Evolutionary conservation across 73 alveolate species (phyloP).

Genomic region (Paraurostyla sp.): DNA sequence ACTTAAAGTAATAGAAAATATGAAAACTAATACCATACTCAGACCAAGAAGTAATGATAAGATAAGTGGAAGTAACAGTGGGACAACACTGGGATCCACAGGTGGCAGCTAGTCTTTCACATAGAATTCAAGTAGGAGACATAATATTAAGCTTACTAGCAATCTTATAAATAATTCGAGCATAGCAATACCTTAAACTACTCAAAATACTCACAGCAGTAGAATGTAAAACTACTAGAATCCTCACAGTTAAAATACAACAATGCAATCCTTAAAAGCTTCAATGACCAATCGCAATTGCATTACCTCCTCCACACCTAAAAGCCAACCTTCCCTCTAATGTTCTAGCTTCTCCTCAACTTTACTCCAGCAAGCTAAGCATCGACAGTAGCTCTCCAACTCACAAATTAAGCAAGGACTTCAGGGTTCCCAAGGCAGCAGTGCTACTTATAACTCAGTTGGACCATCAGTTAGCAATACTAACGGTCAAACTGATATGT

Average conservation of each 20-base stretch:
- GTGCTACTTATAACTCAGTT: background rate
- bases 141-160: background rate
- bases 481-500: background rate
- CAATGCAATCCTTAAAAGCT: too few species aligned
- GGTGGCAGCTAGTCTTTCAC: constrained; percentile 18
- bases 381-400: background rate
- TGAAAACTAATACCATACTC: background rate
- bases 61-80: background rate
- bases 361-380: constrained; percentile 5
- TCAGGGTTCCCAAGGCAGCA: background rate
- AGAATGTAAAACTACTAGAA: constrained; percentile 11
- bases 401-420: background rate
- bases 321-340: background rate
- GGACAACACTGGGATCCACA: too few species aligned
- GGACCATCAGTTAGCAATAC: background rate
- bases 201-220: background rate
- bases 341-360: background rate
- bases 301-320: background rate
- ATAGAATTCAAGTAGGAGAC: background rate
- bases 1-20: background rate
- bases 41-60: background rate
- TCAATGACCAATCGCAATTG: background rate
- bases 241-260: background rate
- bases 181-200: background rate
- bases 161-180: background rate